Conservation (phyloP, 257 asterid species). For the Solanum dulcamara region DNA sequence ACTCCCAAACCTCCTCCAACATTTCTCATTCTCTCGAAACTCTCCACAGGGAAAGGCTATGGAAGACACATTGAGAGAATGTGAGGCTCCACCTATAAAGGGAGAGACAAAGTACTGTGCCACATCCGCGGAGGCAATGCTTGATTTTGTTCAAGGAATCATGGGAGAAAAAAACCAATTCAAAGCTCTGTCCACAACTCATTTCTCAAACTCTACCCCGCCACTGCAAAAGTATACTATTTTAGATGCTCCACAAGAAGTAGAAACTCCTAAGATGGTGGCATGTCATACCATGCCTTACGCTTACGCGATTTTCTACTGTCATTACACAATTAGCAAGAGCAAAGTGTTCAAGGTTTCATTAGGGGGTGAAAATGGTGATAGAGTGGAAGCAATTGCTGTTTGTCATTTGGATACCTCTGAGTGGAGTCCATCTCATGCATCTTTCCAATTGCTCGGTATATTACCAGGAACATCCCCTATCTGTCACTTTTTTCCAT, state of each 20-base stretch:
- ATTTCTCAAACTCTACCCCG: conserved; percentile 10
- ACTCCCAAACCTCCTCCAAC: conserved; percentile 34
- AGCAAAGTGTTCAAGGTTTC: conserved; percentile 41
- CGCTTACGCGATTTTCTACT: conserved; percentile 52
- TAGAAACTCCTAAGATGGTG: conserved; percentile 30
- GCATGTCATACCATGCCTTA: conserved; percentile 78
- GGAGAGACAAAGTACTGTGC: conserved; percentile 73
- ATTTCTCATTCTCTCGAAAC: conserved; percentile 31
- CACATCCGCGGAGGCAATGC: conserved; percentile 54
- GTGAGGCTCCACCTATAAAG: conserved; percentile 39
- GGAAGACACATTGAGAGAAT: conserved; percentile 51
- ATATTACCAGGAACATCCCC: conserved; percentile 45
- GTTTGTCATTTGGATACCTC: conserved; percentile 88
- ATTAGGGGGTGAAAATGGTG: conserved; percentile 38
- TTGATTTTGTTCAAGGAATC: conserved; percentile 33
- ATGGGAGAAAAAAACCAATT: conserved; percentile 19
- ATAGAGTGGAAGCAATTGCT: conserved; percentile 52
- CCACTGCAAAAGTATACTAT: conserved; percentile 37
- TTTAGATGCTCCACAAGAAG: conserved; percentile 16
- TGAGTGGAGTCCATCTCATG: conserved; percentile 52
- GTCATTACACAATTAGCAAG: conserved; percentile 48
- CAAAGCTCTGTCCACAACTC: conserved; percentile 34
- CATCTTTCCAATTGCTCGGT: conserved; percentile 50
- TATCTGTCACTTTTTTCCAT: conserved; percentile 80
- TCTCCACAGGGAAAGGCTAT: conserved; percentile 66